These are phyloP conservation scores for Hygrocybe punicea DNA, from an alignment of 768 basidiomycete species.

Conservation along the genomic window DNA sequence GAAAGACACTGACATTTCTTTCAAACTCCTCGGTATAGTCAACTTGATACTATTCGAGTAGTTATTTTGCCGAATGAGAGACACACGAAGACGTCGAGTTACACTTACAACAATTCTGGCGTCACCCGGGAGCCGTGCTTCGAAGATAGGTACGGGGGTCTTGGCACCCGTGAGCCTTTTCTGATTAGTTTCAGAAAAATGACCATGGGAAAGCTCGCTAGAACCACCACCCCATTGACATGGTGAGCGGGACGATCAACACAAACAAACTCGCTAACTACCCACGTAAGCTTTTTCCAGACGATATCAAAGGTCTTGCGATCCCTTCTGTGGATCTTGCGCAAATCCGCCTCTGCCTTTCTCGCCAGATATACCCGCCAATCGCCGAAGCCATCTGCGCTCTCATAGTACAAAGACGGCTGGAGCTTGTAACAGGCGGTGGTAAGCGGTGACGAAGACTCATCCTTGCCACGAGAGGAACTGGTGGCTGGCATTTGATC, in stretches of 20 bases:
- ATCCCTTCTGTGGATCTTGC: slow-evolving; percentile 46
- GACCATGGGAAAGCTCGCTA: slow-evolving; percentile 67
- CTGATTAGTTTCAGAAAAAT: slow-evolving; percentile 68
- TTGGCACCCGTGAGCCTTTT: slow-evolving; percentile 49
- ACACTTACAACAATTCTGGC: slow-evolving; percentile 47
- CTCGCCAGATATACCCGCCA: slow-evolving; percentile 60
- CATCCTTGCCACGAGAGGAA: too few species aligned
- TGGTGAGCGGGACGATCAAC: too few species aligned
- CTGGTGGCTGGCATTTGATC: too few species aligned
- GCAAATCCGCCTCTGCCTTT: slow-evolving; percentile 47
- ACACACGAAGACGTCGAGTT: too few species aligned
- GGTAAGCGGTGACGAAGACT: too few species aligned
- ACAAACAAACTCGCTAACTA: not conserved
- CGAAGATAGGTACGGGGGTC: slow-evolving; percentile 55
- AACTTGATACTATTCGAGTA: not conserved
- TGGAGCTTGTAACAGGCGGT: slow-evolving; percentile 39
- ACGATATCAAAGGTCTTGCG: slow-evolving; percentile 48
- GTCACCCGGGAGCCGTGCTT: slow-evolving; percentile 63
- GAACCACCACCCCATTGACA: not conserved
- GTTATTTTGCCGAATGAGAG: not conserved
- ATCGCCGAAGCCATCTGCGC: slow-evolving; percentile 55
- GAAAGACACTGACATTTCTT: slow-evolving; percentile 34
- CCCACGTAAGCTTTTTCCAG: slow-evolving; percentile 67
- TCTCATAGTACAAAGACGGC: slow-evolving; percentile 58
- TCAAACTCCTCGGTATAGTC: not conserved